Base-by-base conservation (phyloP, 768 basidiomycete genomes). In the Piloderma croceum region DNA sequence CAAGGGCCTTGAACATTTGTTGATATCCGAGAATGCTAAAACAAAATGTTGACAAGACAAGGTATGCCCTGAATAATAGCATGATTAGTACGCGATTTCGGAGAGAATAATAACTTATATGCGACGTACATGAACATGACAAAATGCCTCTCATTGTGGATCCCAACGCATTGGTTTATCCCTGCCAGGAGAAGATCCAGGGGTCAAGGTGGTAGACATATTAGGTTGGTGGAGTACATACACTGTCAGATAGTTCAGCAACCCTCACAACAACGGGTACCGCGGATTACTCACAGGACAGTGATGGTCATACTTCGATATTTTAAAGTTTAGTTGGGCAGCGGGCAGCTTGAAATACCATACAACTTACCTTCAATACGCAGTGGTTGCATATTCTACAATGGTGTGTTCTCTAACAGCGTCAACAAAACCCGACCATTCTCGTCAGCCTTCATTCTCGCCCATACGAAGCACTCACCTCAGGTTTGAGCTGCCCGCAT, bases 161-260 rank as follows among this genome's bases (percentile, higher is more conserved):
- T 60, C 9, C 94, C 94, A 32, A 99, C 94, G 57, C 94, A 98
- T 76, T 91, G 90, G 60, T 97, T 97, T 36, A 97, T 79, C 92
- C 92, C 90, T 92, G 54, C 6, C 25, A 12, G 22, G 13, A 24
- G 39, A 24, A 20, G 17, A 21, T 21, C 15, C 21, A 6, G 23
- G 24, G 20, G 25, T 24, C 10, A 7, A 21, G 19, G 24, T 13
- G 12, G 22, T 17, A 46, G n/a, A n/a, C n/a, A n/a, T n/a, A 29
- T 9, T 12, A 19, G n/a, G 6, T 25, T 19, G 27, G 21, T 27
- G 34, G 18, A 24, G 24, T n/a, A 61, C 70, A 54, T 46, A 73
- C 71, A 73, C 70, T 72, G 44, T 12, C 34, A 21, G 36, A 6
- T 24, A 36, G 44, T 35, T 35, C n/a, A n/a, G n/a, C n/a, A n/a